Conservation (phyloP, 2,329 filamentous ascomycete genomes). For the Pyrenochaeta sp. region DNA sequence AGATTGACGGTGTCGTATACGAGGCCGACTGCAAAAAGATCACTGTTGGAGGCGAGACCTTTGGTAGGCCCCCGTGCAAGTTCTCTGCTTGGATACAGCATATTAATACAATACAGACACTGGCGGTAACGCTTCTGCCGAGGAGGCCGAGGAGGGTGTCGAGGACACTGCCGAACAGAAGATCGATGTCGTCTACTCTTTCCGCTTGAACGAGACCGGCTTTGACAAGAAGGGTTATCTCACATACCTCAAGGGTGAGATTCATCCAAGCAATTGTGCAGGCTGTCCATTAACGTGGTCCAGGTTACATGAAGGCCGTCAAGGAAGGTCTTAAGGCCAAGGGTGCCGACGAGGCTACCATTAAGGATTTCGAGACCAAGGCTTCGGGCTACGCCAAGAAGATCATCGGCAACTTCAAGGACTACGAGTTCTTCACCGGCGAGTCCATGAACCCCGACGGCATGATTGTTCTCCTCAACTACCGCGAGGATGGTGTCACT, state of each 20-base stretch:
- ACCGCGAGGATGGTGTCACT: conserved; percentile 93
- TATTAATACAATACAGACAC: conserved; percentile 65
- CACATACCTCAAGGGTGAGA: conserved; percentile 80
- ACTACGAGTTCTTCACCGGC: conserved; percentile 94
- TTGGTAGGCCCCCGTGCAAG: conserved; percentile 64
- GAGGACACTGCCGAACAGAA: conserved; percentile 78
- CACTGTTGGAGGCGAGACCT: conserved; percentile 74
- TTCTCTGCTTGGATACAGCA: conserved; percentile 1
- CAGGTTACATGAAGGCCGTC: conserved; percentile 91
- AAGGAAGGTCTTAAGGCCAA: conserved; percentile 76
- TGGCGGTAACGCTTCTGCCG: conserved; percentile 96
- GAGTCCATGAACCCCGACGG: conserved; percentile 92
- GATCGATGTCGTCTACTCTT: conserved; percentile 93
- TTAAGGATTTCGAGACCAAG: conserved; percentile 82
- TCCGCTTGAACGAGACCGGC: conserved; percentile 79
- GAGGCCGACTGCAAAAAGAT: conserved; percentile 95
- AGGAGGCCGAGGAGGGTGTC: conserved; percentile 79
- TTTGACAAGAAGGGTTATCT: conserved; percentile 93
- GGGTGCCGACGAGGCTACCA: conserved; percentile 67
- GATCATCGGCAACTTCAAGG: conserved; percentile 86
- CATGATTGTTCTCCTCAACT: conserved; percentile 96
- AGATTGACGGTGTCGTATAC: conserved; percentile 80
- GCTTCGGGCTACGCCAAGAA: conserved; percentile 81
- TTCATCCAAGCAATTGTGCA: neutral
- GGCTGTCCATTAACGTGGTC: conserved; percentile 10